Conservation (phyloP, 2,329 filamentous ascomycete species). For the Cylindrodendrum hubeiense region DNA sequence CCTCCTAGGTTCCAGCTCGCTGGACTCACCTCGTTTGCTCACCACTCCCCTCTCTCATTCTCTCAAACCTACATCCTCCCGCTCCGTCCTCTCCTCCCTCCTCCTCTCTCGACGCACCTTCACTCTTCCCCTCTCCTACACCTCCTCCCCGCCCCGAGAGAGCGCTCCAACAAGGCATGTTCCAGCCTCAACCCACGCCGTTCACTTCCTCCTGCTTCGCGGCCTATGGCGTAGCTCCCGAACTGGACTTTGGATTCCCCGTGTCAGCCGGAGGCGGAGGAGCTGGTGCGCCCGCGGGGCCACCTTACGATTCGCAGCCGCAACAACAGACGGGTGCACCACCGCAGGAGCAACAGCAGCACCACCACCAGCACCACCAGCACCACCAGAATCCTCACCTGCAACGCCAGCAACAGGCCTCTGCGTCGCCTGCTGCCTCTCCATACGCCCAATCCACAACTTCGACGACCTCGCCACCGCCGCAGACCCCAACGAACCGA, state of each 20-base stretch:
- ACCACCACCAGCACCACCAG: conserved; percentile 28
- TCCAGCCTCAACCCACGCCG: conserved; percentile 65
- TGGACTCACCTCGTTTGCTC: conserved; percentile 16
- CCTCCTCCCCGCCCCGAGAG: conserved; percentile 15
- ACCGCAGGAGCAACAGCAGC: conserved; percentile 22
- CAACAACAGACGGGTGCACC: conserved; percentile 8
- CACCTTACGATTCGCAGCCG: conserved; percentile 32
- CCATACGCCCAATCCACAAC: conserved; percentile 31
- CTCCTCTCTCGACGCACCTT: neutral
- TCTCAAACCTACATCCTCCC: conserved; percentile 15
- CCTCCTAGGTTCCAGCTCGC: conserved; percentile 26
- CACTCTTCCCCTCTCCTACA: conserved; percentile 24
- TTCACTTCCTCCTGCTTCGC: conserved; percentile 58
- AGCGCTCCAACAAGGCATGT: conserved; percentile 58
- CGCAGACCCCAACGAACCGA: conserved; percentile 24
- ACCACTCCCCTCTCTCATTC: neutral
- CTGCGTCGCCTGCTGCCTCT: conserved; percentile 29
- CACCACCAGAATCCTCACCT: conserved; percentile 19
- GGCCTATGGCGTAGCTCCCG: conserved; percentile 54
- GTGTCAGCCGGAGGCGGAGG: conserved; percentile 44
- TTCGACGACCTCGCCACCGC: conserved; percentile 32
- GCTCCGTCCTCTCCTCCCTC: neutral
- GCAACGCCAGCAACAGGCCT: conserved; percentile 30
- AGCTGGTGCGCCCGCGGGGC: conserved; percentile 23
- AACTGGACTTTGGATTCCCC: conserved; percentile 45